Conservation (phyloP, 768 basidiomycete genomes). For the Termitomyces sp. region DNA sequence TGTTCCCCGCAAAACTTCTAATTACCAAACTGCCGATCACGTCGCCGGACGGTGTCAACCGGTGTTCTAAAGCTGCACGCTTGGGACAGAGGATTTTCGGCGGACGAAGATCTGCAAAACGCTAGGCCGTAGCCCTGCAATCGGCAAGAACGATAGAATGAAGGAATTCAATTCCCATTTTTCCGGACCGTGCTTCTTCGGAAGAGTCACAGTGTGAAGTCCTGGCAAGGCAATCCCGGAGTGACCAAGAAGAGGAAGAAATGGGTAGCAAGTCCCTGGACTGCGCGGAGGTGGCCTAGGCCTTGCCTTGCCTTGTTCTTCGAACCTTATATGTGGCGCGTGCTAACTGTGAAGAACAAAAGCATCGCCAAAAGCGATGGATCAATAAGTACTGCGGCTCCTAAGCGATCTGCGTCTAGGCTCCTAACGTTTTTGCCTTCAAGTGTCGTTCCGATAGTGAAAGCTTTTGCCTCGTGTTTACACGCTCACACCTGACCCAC, state of each 20-base stretch:
- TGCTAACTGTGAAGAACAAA: constrained; percentile 6
- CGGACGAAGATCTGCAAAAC: constrained; percentile 7
- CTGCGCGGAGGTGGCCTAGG: constrained; percentile 8
- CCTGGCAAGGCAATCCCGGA: constrained; percentile 1
- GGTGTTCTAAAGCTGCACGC: constrained; percentile 8
- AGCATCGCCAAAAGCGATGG: constrained; percentile 5
- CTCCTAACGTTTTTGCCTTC: constrained; percentile 5
- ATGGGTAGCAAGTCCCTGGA: constrained; percentile 11
- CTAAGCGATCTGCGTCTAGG: background rate
- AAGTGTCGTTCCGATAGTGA: background rate
- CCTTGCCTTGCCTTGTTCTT: background rate
- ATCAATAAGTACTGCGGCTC: constrained; percentile 1
- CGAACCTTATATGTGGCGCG: constrained; percentile 13
- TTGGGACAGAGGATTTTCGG: background rate
- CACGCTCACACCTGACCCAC: constrained; percentile 10
- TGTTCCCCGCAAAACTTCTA: constrained; percentile 11
- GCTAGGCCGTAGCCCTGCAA: background rate
- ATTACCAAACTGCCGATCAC: constrained; percentile 20
- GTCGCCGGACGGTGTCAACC: constrained; percentile 11
- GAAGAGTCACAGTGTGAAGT: background rate
- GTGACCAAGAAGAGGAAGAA: background rate
- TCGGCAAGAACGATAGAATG: background rate
- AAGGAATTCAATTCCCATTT: background rate
- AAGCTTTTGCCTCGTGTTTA: constrained; percentile 4
- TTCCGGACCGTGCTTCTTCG: background rate